Conservation (phyloP, 768 basidiomycete species). For the Lentinus tigrinus region DNA sequence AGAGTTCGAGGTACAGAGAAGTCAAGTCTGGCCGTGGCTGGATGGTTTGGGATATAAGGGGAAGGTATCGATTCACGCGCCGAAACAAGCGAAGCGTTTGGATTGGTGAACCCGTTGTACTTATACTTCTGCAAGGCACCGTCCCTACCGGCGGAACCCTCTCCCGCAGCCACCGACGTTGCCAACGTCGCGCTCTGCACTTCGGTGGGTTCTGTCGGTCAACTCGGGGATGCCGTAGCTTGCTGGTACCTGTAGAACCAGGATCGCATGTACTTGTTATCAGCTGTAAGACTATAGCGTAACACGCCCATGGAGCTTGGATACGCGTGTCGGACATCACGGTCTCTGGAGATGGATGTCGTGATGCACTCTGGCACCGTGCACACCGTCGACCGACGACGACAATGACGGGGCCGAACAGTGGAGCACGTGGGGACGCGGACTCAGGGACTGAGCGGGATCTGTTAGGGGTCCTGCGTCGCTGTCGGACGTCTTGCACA, state of each 20-base stretch:
- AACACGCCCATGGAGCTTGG: no score
- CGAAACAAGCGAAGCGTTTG: conserved; percentile 48
- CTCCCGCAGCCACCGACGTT: no score
- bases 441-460: not conserved
- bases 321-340: no score
- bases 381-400: not conserved
- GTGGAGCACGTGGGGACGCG: conserved; percentile 4
- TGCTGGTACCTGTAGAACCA: no score
- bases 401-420: not conserved
- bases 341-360: not conserved
- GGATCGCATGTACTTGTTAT: no score
- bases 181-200: no score
- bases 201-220: no score
- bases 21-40: conserved; percentile 89
- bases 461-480: not conserved
- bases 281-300: no score
- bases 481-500: not conserved
- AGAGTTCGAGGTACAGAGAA: conserved; percentile 77
- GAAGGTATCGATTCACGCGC: conserved; percentile 56
- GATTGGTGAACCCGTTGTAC: no score
- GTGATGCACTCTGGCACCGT: not conserved
- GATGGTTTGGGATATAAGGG: conserved; percentile 92
- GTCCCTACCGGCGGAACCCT: no score
- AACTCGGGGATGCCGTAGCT: no score
- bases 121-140: no score